Evolutionary conservation across 805 yeast genomes (phyloP).

Genomic region (Nakazawaea sp.): DNA sequence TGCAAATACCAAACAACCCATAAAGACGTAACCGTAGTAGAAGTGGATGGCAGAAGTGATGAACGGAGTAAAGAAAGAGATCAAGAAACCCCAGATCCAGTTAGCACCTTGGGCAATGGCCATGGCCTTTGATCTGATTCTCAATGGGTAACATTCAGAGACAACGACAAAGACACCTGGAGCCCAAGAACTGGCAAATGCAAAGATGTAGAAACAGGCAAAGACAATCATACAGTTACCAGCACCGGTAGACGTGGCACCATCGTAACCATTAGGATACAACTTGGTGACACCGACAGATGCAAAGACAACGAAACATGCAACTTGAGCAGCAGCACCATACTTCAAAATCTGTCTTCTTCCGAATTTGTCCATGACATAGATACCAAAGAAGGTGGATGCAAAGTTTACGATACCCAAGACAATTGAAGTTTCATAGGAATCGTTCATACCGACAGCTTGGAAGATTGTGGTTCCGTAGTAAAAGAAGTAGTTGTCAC

Average conservation of each 20-base stretch:
- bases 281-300: constrained; percentile 49
- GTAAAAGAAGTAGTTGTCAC: constrained; percentile 61
- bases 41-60: constrained; percentile 42
- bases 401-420: constrained; percentile 51
- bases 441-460: constrained; percentile 49
- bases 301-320: constrained; percentile 54
- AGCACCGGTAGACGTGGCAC: constrained; percentile 38
- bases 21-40: constrained; percentile 44
- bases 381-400: constrained; percentile 47
- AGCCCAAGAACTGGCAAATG: constrained; percentile 76
- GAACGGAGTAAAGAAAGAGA: constrained; percentile 61
- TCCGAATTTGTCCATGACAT: constrained; percentile 46
- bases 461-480: constrained; percentile 59
- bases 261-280: constrained; percentile 28
- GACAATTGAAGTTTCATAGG: constrained; percentile 54
- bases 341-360: constrained; percentile 41
- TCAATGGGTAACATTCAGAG: constrained; percentile 57
- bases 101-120: constrained; percentile 64
- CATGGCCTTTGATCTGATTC: constrained; percentile 63
- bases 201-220: constrained; percentile 55
- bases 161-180: constrained; percentile 58
- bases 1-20: constrained; percentile 50
- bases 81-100: constrained; percentile 68
- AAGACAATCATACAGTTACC: constrained; percentile 52
- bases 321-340: constrained; percentile 48